Evolutionary conservation across 441 rosid species (phyloP).

Genomic region (Pelargonium myrrhifolium): DNA sequence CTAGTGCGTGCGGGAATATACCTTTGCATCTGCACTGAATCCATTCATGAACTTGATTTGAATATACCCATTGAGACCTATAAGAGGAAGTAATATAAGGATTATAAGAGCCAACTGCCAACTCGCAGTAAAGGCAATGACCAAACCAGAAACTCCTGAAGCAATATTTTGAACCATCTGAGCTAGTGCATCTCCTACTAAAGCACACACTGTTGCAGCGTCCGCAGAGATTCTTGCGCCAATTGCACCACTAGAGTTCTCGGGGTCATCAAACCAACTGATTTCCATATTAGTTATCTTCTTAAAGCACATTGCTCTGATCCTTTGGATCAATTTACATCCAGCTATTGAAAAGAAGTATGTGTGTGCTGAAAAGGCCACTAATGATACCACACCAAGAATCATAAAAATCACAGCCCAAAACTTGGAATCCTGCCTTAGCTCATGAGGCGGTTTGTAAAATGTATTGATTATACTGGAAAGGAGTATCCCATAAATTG

Average conservation of each 20-base stretch:
- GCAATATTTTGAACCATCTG: slow-evolving; percentile 44
- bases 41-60: slow-evolving; percentile 47
- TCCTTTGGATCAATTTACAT: slow-evolving; percentile 44
- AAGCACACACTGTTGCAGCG: slow-evolving; percentile 39
- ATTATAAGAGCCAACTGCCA: slow-evolving; percentile 50
- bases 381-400: slow-evolving; percentile 27
- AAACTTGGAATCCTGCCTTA: slow-evolving; percentile 33
- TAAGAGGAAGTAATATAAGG: slow-evolving; percentile 40
- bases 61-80: slow-evolving; percentile 35
- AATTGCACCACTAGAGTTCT: slow-evolving; percentile 64
- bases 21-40: slow-evolving; percentile 68
- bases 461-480: slow-evolving; percentile 52
- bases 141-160: slow-evolving; percentile 39
- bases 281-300: slow-evolving; percentile 70
- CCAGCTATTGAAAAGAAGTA: slow-evolving; percentile 65
- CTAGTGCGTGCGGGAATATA: slow-evolving; percentile 2
- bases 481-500: slow-evolving; percentile 46
- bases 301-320: slow-evolving; percentile 61
- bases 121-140: slow-evolving; percentile 53
- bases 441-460: slow-evolving; percentile 29
- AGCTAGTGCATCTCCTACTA: slow-evolving; percentile 64
- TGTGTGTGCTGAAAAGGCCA: slow-evolving; percentile 34
- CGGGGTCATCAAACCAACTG: slow-evolving; percentile 67
- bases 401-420: slow-evolving; percentile 43
- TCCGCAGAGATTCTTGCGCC: slow-evolving; percentile 64